Evolutionary conservation across 345 rosid genomes (phyloP).

Genomic region (Euclidium syriacum): DNA sequence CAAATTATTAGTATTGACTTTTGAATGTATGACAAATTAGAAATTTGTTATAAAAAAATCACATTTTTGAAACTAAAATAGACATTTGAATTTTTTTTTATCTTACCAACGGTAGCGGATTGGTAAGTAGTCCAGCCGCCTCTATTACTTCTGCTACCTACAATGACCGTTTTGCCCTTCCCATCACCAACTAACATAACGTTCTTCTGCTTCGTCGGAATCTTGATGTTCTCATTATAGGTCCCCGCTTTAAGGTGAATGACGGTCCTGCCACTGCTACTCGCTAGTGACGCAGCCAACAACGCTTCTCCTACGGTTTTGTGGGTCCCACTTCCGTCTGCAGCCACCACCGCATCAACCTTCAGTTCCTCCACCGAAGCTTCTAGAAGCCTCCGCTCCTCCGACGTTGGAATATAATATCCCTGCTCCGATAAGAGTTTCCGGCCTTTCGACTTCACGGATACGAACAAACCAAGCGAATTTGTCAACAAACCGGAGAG

Average conservation of each 20-base stretch:
- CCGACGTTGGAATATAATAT: constrained; percentile 13
- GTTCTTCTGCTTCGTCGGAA: constrained; percentile 45
- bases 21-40: too few species aligned
- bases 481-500: constrained; percentile 32
- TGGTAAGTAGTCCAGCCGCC: constrained; percentile 45
- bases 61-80: too few species aligned
- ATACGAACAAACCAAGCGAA: constrained; percentile 32
- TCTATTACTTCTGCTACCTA: constrained; percentile 28
- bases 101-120: constrained; percentile 54
- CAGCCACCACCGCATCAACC: constrained; percentile 45
- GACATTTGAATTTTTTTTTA: too few species aligned
- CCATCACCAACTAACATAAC: constrained; percentile 62
- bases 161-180: constrained; percentile 46
- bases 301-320: constrained; percentile 41
- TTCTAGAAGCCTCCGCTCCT: constrained; percentile 42
- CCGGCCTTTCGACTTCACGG: neutral
- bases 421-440: constrained; percentile 6
- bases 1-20: too few species aligned
- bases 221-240: constrained; percentile 39
- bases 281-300: constrained; percentile 22
- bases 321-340: constrained; percentile 54
- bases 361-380: constrained; percentile 38
- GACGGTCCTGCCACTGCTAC: constrained; percentile 35
- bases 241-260: constrained; percentile 53
- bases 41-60: too few species aligned